Evolutionary conservation across 129 eudicot genomes (phyloP).

Genomic region (Flaveria brownii): DNA sequence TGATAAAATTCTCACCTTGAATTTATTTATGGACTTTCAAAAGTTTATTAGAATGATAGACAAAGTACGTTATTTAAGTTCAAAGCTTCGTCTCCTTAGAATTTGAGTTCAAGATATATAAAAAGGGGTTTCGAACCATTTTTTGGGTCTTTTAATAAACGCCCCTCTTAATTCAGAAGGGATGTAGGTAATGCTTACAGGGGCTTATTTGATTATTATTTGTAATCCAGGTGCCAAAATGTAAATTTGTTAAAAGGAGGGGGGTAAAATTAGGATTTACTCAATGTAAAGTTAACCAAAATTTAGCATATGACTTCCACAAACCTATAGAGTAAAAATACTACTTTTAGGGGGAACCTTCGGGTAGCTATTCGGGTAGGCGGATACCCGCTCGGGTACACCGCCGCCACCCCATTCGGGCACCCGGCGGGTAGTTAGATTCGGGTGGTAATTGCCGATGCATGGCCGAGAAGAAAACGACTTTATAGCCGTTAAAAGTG

Average conservation of each 20-base stretch:
- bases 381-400: no score
- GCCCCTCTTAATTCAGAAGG: not conserved
- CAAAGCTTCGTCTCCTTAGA: not conserved
- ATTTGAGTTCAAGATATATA: not conserved
- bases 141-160: not conserved
- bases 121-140: not conserved
- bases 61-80: not conserved
- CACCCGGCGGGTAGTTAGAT: no score
- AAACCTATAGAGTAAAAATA: slow-evolving; percentile 35
- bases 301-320: slow-evolving; percentile 28
- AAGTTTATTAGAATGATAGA: not conserved
- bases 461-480: no score
- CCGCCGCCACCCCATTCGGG: no score
- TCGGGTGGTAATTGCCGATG: no score
- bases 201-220: not conserved
- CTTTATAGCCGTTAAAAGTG: no score
- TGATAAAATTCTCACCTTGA: not conserved
- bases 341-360: not conserved
- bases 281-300: slow-evolving; percentile 7
- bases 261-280: slow-evolving; percentile 17
- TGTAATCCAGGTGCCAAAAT: not conserved
- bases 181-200: not conserved
- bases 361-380: no score
- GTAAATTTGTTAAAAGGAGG: slow-evolving; percentile 9
- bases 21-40: not conserved